Base-by-base conservation (phyloP, 345 rosid species). In the Pseudoturritis turrita region DNA sequence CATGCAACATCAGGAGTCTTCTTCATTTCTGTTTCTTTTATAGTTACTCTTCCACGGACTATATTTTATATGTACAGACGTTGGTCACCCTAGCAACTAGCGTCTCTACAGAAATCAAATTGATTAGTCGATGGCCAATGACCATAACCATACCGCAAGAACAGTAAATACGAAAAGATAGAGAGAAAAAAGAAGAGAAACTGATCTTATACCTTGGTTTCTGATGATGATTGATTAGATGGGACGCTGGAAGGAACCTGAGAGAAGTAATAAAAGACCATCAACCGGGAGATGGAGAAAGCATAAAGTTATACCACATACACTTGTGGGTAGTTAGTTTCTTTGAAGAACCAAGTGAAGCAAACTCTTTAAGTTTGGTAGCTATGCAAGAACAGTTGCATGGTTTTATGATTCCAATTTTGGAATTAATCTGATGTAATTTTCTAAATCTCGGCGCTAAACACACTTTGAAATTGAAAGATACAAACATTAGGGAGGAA, bases 161-260 rank as follows among this genome's bases (percentile, higher is more conserved):
- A 57, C 18, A 4, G 40, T 25, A 15, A 7, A 14, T 31, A 52
- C 33, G 31, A 19, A 19, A 52, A 3, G 7, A 50, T 0, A 15
- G 35, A n/a, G 33, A 31, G 14, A 12, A 23, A 43, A 29, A 39
- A 28, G 10, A 21, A 28, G 40, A 23, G 57, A 55, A 50, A 63
- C 61, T 40, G 50, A 52, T 47, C 52, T 19, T 19, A 74, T 78
- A 91, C 98, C 95, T 85, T 80, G 23, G 69, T 65, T 72, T 74
- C 84, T 39, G 89, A 74, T 64, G 74, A 79, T 67, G 80, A 60
- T 35, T 83, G 86, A 55, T 71, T 71, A 15, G 83, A 74, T 45
- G 88, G 79, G 56, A 71, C 78, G 52, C 61, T 89, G 11, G 85
- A 84, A 59, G 96, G 98, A 52, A 90, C 96, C 98, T 92, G 81